Percentiles rank a stretch among this genome's conserved stretches.
phyloP scores from a whole-genome alignment of 192 early-diverging fungal genomes.

The Gamsiella multidivaricata region DNA sequence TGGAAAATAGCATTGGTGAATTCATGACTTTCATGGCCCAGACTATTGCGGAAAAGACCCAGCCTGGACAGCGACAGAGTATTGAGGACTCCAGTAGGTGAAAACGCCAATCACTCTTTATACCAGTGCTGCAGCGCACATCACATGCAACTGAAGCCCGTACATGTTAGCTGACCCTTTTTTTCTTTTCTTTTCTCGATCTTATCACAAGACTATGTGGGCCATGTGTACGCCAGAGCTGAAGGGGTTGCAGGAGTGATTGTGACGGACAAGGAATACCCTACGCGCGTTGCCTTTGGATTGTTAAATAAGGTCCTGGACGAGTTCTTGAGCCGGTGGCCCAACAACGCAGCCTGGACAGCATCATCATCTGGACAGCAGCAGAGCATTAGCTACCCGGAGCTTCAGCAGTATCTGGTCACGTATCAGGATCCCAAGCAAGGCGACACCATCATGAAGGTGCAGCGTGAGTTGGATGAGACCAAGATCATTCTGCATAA shows the following conservation, averaged over 20 bases:
- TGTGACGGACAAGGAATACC: constrained; percentile 90
- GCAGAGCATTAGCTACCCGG: constrained; percentile 64
- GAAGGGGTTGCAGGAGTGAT: constrained; percentile 81
- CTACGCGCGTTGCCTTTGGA: constrained; percentile 87
- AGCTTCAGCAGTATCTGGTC: constrained; percentile 74
- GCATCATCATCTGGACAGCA: constrained; percentile 19
- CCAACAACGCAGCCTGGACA: constrained; percentile 52
- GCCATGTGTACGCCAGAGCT: constrained; percentile 79
- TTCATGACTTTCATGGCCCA: constrained; percentile 87
- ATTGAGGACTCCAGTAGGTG: constrained; percentile 82
- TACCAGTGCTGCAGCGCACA: not conserved
- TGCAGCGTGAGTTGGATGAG: constrained; percentile 97
- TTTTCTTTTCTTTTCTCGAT: constrained; percentile 4
- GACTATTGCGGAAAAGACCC: constrained; percentile 88
- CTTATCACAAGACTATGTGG: constrained; percentile 77
- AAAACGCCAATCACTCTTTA: too few relatives aligned
- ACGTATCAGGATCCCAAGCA: constrained; percentile 94
- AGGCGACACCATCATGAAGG: constrained; percentile 91
- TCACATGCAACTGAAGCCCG: not conserved
- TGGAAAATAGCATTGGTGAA: constrained; percentile 75
- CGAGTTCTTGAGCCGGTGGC: constrained; percentile 81
- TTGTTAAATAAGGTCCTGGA: constrained; percentile 87
- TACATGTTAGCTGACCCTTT: not conserved
- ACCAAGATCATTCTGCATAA: constrained; percentile 95
- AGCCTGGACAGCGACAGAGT: constrained; percentile 80